Percentiles rank a stretch among this genome's conserved stretches.
Conservation (phyloP, 225 moss, liverwort and hornwort species). For the Pseudisothecium myosuroides region DNA sequence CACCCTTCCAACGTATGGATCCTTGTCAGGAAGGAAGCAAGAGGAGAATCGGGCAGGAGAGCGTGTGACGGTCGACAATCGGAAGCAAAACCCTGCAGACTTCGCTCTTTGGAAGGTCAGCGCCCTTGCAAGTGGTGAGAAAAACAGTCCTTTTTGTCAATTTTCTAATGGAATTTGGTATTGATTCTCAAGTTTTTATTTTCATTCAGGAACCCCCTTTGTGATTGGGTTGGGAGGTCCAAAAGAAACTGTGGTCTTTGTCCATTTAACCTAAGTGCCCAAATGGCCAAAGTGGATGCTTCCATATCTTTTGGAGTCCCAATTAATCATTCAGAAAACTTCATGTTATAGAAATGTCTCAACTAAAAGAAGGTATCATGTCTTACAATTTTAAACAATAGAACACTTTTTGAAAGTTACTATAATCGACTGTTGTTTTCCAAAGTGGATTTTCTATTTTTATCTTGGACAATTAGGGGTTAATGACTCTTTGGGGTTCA, state of each 20-base stretch:
- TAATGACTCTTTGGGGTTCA: neutral
- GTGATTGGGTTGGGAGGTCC: neutral
- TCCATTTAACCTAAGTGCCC: neutral
- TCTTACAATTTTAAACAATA: neutral
- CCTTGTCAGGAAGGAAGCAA: constrained; percentile 74
- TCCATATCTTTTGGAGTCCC: neutral
- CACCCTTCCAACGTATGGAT: constrained; percentile 76
- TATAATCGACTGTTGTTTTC: neutral
- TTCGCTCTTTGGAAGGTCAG: constrained; percentile 99
- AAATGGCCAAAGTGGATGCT: neutral
- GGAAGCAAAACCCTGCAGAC: constrained; percentile 93
- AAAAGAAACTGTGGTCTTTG: neutral
- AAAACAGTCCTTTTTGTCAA: constrained; percentile 23
- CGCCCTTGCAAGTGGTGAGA: constrained; percentile 91
- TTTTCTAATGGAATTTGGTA: neutral
- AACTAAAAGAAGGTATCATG: neutral
- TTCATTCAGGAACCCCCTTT: neutral
- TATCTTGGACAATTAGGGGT: neutral
- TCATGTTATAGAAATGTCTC: neutral
- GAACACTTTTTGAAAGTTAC: neutral
- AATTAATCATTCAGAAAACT: neutral
- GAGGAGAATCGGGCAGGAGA: constrained; percentile 97
- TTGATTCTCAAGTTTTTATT: neutral
- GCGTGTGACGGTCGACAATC: constrained; percentile 74
- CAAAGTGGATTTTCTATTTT: neutral